Evolutionary conservation across 1,284 basidiomycete genomes (phyloP), one percentile per base, ranked within the genome.

Genomic region (Vanrija sp.): DNA sequence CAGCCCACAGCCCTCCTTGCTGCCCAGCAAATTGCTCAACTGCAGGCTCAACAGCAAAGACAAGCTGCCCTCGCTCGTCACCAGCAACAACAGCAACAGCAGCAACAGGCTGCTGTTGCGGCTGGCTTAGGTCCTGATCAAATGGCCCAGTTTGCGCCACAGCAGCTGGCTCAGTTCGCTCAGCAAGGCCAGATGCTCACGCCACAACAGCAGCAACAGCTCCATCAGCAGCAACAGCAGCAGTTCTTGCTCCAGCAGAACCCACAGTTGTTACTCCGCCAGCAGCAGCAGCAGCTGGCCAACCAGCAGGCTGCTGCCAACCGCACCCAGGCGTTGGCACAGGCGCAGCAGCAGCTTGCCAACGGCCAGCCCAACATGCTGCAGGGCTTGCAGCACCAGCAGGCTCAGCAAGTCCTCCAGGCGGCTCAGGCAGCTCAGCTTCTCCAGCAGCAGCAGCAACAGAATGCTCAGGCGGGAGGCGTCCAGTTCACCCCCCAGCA

Each of bases 1-100:
- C 51, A 58, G 39, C 54, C 58, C 38, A 58, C 64, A 0, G 58
- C 59, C 21, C 55, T 61, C 18, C 58, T 66, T 10, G 63, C 63
- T 15, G 61, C 57, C 3, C 62, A 64, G 53, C 60, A 62, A 52
- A 55, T 61, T 5, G 60, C 56, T 6, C 60, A 60, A 38, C 52
- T 60, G 12, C 60, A 63, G 21, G 46, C 51, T 10, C 61, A 64
- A 42, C 57, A 58, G 38, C 55, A 58, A n/a, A 52, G 43, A 6
- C 54, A 60, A 38, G 49, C 49, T 9, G 46, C 54, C 0, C 46
- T 55, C n/a, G 57, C 52, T 2, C 52, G 57, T 6, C 54, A 57
- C 21, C 55, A 60, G 26, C 53, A 61, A 39, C 56, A 52, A 16
- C 55, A 55, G 23, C 58, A 56, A 16, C 60, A 56, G 21, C 54